Conservation (phyloP, 352 stramenopile genomes). For the Phytophthora hybrid region DNA sequence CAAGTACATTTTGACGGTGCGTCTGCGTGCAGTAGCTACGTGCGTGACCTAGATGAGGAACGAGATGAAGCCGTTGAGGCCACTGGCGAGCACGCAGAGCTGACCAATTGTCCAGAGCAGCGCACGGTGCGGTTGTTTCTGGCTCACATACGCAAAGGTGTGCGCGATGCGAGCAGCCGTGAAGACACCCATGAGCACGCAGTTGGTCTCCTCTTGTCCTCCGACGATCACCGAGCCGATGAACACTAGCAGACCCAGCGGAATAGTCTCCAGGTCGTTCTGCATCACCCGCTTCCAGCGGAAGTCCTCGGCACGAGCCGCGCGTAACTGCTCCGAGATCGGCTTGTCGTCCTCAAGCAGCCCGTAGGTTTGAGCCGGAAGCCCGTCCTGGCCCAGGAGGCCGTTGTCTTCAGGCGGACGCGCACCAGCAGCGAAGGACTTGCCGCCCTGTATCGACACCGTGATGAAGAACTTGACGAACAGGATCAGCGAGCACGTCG, state of each 20-base stretch:
- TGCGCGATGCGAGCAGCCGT: conserved; percentile 43
- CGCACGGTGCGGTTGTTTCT: conserved; percentile 49
- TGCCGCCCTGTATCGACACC: conserved; percentile 43
- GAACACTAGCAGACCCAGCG: conserved; percentile 48
- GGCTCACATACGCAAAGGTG: conserved; percentile 46
- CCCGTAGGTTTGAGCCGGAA: conserved; percentile 25
- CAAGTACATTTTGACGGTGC: not conserved
- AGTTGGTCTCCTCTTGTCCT: conserved; percentile 55
- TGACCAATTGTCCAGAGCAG: conserved; percentile 45
- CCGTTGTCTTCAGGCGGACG: conserved; percentile 45
- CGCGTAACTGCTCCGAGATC: conserved; percentile 18
- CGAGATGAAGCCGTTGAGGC: conserved; percentile 49
- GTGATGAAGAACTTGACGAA: conserved; percentile 50
- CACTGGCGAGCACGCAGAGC: conserved; percentile 47
- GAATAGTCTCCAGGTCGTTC: conserved; percentile 60
- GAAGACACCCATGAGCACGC: conserved; percentile 47
- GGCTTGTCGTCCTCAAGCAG: conserved; percentile 5
- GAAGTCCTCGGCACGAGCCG: conserved; percentile 38
- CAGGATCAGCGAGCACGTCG: conserved; percentile 40
- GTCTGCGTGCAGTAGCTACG: not conserved
- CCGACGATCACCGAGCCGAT: conserved; percentile 52
- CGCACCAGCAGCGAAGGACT: conserved; percentile 41
- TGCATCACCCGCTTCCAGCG: conserved; percentile 56
- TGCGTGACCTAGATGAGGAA: conserved; percentile 31
- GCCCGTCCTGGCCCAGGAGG: conserved; percentile 8